Base-by-base conservation (phyloP, 1,284 basidiomycete species). In the Puccinia sorghi region DNA sequence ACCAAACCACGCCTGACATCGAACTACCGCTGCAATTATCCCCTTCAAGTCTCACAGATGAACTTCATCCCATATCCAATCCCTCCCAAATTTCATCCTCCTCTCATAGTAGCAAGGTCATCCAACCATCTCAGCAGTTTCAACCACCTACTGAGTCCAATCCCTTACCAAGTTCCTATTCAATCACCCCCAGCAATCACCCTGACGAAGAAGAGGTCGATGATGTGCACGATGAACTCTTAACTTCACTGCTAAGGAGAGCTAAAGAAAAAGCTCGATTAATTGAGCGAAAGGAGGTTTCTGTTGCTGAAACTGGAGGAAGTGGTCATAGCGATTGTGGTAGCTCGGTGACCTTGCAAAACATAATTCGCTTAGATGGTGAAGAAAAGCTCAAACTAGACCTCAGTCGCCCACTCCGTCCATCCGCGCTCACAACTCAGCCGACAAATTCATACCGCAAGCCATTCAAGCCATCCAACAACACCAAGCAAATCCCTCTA, bases 191-290 rank as follows among this genome's bases (percentile, higher is more conserved):
- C 8, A 41, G 37, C n/a, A 32, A 13, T 32, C 25, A 22, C n/a
- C 20, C 39, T 15, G 2, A 37, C 3, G 61, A 63, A 39, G 1
- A 57, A 1, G 27, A 22, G 9, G n/a, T 11, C 39, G 66, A 69
- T 1, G 32, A 32, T 32, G 32, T 2, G 4, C 1, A 69, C 13
- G 22, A 43, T 37, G 17, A 52, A 43, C 50, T 59, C 3, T 15
- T 73, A 20, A 22, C n/a, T 17, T n/a, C 32, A 37, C 32, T 74
- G 8, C 43, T 74, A 8, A 63, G 11, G 13, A 74, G 46, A 4
- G 72, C 72, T 2, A 61, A 59, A 37, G 56, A 61, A 9, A 61
- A 64, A 17, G 43, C 41, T 46, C 39, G 56, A 32, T 20, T 48
- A 32, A 22, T 56, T 27, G 54, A 56, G 8, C 25, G 8, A 22